Evolutionary conservation across 805 yeast species (phyloP), one percentile per base, ranked within the genome.

Genomic region (Ogataea corticis): DNA sequence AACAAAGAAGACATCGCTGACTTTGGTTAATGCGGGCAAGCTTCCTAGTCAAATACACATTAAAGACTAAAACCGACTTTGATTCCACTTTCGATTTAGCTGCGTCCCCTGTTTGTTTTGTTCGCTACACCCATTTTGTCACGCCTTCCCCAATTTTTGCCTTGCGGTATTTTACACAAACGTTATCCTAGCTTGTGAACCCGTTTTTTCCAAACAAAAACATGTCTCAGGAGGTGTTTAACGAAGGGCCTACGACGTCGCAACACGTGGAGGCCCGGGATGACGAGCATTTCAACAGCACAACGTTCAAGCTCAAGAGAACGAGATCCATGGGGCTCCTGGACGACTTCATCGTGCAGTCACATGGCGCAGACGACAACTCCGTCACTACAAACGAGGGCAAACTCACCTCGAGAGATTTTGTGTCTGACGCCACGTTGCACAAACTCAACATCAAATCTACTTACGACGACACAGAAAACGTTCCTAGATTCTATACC

Each of bases 371-470:
- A 12, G 57, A 52, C 38, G 45, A 58, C 5, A 38, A 42, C 37
- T 43, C 54, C n/a, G 41, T 42, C 18, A 39, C 44, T 4, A 49
- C 67, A 77, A 41, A 41, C n/a, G 48, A 42, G 44, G 94, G 95
- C 61, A 90, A 90, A 76, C 79, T 87, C 68, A 89, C 90, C 70
- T 90, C 85, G 62, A 97, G 96, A 67, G 96, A 95, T 30, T 83
- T 92, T 55, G 94, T 92, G 46, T 80, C 94, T 49, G 96, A 91
- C 68, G 97, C 87, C 59, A 92, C 94, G 69, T 84, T 94, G 88
- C 87, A 91, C 51, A 85, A 84, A 74, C 87, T 92, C 36, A 63
- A 65, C 28, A 55, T 56, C 14, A 57, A 46, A 3, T 54, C 59
- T n/a, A 42, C 58, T 1, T 31, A 32, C 15, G 58, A 52, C 18